A percentile compares a stretch with the other conserved stretches of the same genome.
phyloP scores from a whole-genome alignment of 495 filamentous ascomycete genomes.

The Neurospora cerealis region DNA sequence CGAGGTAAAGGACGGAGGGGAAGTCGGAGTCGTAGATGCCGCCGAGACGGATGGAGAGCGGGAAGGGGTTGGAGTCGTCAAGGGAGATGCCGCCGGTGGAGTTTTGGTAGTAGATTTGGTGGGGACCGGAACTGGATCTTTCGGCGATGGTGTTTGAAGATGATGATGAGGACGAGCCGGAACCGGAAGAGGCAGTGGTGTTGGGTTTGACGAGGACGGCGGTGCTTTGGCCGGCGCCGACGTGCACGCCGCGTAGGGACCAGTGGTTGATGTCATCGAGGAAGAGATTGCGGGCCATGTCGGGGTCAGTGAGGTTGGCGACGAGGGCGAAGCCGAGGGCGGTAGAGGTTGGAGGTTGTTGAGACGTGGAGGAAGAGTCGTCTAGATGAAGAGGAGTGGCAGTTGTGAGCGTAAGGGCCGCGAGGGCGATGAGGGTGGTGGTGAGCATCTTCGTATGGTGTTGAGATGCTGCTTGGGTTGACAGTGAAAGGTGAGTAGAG shows the following conservation, averaged over 20 bases:
- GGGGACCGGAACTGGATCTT: neutral
- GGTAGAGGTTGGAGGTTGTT: neutral
- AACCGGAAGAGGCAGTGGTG: neutral
- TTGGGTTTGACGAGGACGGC: neutral
- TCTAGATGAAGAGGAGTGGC: neutral
- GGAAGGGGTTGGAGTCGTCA: neutral
- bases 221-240: slow-evolving; percentile 2
- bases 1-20: neutral
- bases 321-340: slow-evolving; percentile 1
- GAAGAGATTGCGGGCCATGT: neutral
- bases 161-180: no score
- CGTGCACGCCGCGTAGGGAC: neutral
- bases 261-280: neutral
- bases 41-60: neutral
- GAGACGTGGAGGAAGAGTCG: no score
- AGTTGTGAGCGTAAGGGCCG: neutral
- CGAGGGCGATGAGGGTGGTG: neutral
- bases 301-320: neutral
- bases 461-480: no score
- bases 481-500: no score
- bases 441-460: no score
- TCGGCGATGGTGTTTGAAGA: neutral
- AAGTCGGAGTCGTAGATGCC: neutral
- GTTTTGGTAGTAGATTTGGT: slow-evolving; percentile 3
- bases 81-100: neutral